Evolutionary conservation across 306 rosid species (phyloP), one percentile per base, ranked within the genome.

Genomic region (Prunus padus): DNA sequence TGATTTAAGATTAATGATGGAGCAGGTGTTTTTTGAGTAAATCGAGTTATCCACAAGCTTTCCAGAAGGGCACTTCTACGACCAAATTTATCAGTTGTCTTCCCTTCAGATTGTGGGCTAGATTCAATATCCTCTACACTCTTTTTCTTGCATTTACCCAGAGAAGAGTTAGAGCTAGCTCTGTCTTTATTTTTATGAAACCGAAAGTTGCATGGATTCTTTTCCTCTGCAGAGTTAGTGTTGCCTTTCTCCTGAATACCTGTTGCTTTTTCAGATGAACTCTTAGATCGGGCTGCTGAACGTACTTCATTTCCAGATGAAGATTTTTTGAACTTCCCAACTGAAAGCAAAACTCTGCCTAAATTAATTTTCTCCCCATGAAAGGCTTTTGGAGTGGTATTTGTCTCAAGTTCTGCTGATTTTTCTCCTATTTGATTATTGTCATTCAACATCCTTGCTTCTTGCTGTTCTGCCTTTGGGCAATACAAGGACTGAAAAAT

Each of bases 21-120:
- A 64, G 87, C 37, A 45, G 81, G 30, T 26, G 72, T 16, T 80
- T 87, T 91, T 15, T 87, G 56, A 56, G 79, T 77, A 74, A 95
- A 87, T 28, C 96, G 89, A 81, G 93, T 86, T 83, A 92, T 85
- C 98, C 96, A 95, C 69, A 81, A 74, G 79, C 89, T 92, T 76
- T 75, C 78, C 37, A 71, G 67, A 73, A 80, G 77, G 67, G 80
- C 82, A 54, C 77, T 86, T 69, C 69, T 68, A 75, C 42, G 69
- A 83, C 45, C 46, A 76, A 49, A 42, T 18, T 79, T 71, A 20
- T 73, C 79, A 23, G 78, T 76, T 47, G 70, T 83, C 83, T 79
- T 89, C 55, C 67, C 84, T 65, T 81, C 85, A 49, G 80, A 69
- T 10, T 67, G 82, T 63, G 18, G 76, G 65, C 49, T 80, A 59